Percentiles rank a stretch among this genome's conserved stretches.
These are phyloP conservation scores for Madurella fahalii DNA, from an alignment of 2,329 filamentous ascomycete genomes.

Conservation along the genomic window DNA sequence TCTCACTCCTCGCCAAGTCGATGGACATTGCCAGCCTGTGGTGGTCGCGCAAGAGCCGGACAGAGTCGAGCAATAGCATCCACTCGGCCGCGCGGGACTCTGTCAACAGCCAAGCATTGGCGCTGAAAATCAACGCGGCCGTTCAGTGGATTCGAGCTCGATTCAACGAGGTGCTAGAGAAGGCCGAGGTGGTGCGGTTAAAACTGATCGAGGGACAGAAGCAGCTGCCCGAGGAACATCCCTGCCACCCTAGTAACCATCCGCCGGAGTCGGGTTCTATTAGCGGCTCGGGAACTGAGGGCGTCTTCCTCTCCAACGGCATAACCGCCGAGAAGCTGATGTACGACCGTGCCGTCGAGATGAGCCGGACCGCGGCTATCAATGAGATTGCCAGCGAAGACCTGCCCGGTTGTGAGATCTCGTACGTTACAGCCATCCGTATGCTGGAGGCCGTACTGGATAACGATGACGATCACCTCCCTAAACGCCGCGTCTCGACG, in stretches of 20 bases:
- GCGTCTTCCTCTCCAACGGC: slow-evolving; percentile 79
- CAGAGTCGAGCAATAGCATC: slow-evolving; percentile 48
- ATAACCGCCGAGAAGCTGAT: slow-evolving; percentile 95
- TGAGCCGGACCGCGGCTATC: slow-evolving; percentile 91
- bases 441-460: slow-evolving; percentile 96
- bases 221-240: slow-evolving; percentile 77
- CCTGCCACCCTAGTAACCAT: slow-evolving; percentile 79
- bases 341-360: slow-evolving; percentile 95
- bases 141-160: slow-evolving; percentile 92
- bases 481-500: slow-evolving; percentile 36
- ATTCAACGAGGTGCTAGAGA: slow-evolving; percentile 96
- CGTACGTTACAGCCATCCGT: slow-evolving; percentile 86
- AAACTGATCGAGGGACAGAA: slow-evolving; percentile 84
- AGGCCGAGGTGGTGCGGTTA: slow-evolving; percentile 87
- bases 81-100: slow-evolving; percentile 40
- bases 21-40: slow-evolving; percentile 93
- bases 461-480: slow-evolving; percentile 60
- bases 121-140: slow-evolving; percentile 78
- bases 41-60: slow-evolving; percentile 79
- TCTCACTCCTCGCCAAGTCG: slow-evolving; percentile 83
- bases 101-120: slow-evolving; percentile 46
- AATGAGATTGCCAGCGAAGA: slow-evolving; percentile 94
- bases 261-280: slow-evolving; percentile 54
- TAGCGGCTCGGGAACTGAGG: slow-evolving; percentile 64
- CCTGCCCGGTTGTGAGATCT: slow-evolving; percentile 80